phyloP scores from a whole-genome alignment of 1,139 yeast species.

The Saccharomyces hybrid region DNA sequence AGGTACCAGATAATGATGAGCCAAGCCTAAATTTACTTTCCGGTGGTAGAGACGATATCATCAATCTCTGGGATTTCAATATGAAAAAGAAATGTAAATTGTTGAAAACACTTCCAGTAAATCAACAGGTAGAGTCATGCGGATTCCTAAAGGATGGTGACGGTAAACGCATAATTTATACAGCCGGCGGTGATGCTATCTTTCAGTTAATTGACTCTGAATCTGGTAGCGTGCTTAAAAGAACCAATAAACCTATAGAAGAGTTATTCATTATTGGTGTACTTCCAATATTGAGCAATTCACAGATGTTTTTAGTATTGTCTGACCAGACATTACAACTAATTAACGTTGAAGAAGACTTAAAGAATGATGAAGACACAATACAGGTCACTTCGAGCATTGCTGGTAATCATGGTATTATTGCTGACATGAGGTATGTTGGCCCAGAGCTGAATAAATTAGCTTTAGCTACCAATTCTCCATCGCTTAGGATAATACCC shows the following conservation, averaged over 20 bases:
- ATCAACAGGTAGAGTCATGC: constrained; percentile 73
- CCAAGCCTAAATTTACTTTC: constrained; percentile 42
- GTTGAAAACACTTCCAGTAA: constrained; percentile 58
- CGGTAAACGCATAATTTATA: constrained; percentile 37
- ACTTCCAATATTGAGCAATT: constrained; percentile 32
- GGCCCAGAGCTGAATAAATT: constrained; percentile 52
- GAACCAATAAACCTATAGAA: constrained; percentile 51
- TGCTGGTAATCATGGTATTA: constrained; percentile 94
- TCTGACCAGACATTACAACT: constrained; percentile 80
- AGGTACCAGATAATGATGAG: constrained; percentile 35
- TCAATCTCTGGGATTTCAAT: constrained; percentile 44
- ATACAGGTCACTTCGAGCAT: constrained; percentile 46
- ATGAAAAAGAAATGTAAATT: constrained; percentile 45
- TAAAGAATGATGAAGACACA: constrained; percentile 25
- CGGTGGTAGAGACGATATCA: constrained; percentile 84
- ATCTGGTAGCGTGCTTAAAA: constrained; percentile 36
- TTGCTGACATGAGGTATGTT: constrained; percentile 76
- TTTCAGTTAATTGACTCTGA: constrained; percentile 53
- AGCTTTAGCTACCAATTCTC: constrained; percentile 91
- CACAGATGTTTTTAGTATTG: constrained; percentile 39
- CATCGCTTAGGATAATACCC: constrained; percentile 66
- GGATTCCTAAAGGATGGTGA: constrained; percentile 45
- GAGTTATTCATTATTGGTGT: constrained; percentile 62
- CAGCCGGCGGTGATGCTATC: constrained; percentile 76
- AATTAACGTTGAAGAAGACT: constrained; percentile 35